A percentile compares a stretch with the other conserved stretches of the same genome.
Evolutionary conservation across 441 rosid species (phyloP).

Genomic region (Capsella rubella): DNA sequence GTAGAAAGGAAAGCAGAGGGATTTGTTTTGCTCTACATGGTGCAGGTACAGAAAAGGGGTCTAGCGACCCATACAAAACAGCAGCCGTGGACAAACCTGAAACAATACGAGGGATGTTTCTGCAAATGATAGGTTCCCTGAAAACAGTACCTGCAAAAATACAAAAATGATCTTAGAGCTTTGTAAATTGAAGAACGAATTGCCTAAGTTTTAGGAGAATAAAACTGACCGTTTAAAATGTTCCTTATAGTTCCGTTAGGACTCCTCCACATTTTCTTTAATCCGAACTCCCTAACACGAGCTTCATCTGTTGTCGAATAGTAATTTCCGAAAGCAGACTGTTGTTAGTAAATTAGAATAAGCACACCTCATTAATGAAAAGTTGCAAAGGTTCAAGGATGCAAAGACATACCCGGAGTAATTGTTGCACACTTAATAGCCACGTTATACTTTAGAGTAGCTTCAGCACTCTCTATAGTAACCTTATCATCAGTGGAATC

Average conservation of each 20-base stretch:
- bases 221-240: slow-evolving; percentile 75
- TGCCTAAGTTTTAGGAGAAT: slow-evolving; percentile 10
- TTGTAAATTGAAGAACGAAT: background rate
- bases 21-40: slow-evolving; percentile 14
- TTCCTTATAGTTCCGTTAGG: slow-evolving; percentile 95
- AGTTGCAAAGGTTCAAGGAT: background rate
- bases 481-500: slow-evolving; percentile 83
- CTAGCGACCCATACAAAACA: background rate
- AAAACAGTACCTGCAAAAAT: slow-evolving; percentile 79
- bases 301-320: slow-evolving; percentile 67
- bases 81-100: slow-evolving; percentile 58
- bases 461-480: slow-evolving; percentile 78
- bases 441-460: slow-evolving; percentile 88
- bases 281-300: slow-evolving; percentile 77
- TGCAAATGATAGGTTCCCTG: slow-evolving; percentile 92
- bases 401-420: slow-evolving; percentile 70
- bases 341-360: slow-evolving; percentile 16
- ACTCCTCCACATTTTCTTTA: slow-evolving; percentile 95
- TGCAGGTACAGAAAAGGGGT: slow-evolving; percentile 24
- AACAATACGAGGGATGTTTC: slow-evolving; percentile 80
- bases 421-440: slow-evolving; percentile 97
- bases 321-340: slow-evolving; percentile 5
- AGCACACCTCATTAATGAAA: slow-evolving; percentile 3
- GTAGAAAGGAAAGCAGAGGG: slow-evolving; percentile 37
- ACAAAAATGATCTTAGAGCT: slow-evolving; percentile 24